A percentile compares a stretch with the other conserved stretches of the same genome.
These are phyloP conservation scores for Kickxella alabastrina DNA, from an alignment of 192 early-diverging fungal species.

Conservation along the genomic window DNA sequence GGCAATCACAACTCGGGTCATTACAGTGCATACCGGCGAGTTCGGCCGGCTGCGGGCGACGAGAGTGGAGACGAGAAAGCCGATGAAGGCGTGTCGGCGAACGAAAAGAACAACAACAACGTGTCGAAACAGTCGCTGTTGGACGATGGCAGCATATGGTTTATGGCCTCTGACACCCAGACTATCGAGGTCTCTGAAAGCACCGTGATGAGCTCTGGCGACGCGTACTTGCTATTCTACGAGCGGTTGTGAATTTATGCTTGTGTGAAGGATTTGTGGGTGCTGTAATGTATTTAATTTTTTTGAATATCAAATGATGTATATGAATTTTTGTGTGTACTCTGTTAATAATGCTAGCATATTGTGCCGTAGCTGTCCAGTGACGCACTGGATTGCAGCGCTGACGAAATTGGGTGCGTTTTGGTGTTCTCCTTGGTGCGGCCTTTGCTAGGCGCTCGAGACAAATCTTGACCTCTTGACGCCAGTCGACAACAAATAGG, in stretches of 20 bases:
- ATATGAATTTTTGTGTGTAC: not conserved
- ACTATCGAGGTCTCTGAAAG: constrained; percentile 45
- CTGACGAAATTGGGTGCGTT: too few species aligned
- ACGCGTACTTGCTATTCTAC: constrained; percentile 54
- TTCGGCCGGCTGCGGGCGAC: constrained; percentile 6
- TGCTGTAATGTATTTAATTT: not conserved
- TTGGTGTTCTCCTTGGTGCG: too few species aligned
- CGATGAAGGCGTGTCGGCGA: not conserved
- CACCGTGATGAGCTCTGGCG: constrained; percentile 37
- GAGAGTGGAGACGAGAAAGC: not conserved
- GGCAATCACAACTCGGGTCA: constrained; percentile 88
- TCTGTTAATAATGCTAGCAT: too few species aligned
- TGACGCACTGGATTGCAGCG: not conserved
- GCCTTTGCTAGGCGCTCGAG: constrained; percentile 20
- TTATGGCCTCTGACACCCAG: constrained; percentile 60
- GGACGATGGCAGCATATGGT: constrained; percentile 50
- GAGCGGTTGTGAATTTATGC: constrained; percentile 37
- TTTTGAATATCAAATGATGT: not conserved
- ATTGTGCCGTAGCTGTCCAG: not conserved
- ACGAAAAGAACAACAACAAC: not conserved
- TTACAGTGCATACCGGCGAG: constrained; percentile 80
- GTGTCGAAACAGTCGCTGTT: not conserved
- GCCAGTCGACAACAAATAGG: constrained; percentile 39
- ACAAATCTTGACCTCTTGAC: constrained; percentile 43
- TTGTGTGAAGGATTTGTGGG: too few species aligned